phyloP scores from a whole-genome alignment of 352 stramenopile genomes.

The Pythium aquatile region DNA sequence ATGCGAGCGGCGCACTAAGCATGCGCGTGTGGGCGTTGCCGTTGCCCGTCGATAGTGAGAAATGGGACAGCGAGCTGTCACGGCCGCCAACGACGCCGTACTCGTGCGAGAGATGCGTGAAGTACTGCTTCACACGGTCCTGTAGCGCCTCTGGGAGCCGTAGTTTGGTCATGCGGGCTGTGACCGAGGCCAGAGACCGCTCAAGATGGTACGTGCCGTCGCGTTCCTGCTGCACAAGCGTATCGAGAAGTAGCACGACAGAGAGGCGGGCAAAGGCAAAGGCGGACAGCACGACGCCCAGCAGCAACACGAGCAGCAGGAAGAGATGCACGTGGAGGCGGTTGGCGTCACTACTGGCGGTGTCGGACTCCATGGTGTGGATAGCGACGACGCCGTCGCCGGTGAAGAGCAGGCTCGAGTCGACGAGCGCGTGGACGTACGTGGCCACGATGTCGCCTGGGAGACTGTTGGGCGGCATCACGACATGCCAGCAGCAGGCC shows the following conservation, averaged over 20 bases:
- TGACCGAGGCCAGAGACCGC: conserved; percentile 5
- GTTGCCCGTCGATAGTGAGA: neutral
- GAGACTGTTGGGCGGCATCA: neutral
- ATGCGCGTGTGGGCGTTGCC: neutral
- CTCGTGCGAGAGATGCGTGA: conserved; percentile 32
- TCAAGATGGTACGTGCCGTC: conserved; percentile 1
- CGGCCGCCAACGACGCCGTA: conserved; percentile 28
- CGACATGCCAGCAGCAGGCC: conserved; percentile 10
- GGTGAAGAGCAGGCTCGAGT: conserved; percentile 10
- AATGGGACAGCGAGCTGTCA: neutral
- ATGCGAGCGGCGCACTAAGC: conserved; percentile 27
- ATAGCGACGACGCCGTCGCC: conserved; percentile 1
- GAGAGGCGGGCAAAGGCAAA: conserved; percentile 2
- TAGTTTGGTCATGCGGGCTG: conserved; percentile 25
- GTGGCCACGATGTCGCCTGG: neutral
- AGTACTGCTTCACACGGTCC: conserved; percentile 33
- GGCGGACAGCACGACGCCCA: conserved; percentile 11
- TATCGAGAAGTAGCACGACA: conserved; percentile 2
- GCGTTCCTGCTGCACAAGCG: neutral
- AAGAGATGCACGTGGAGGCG: neutral
- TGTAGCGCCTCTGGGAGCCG: conserved; percentile 28
- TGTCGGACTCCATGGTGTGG: neutral
- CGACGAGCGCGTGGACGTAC: conserved; percentile 13
- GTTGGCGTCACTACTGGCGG: neutral
- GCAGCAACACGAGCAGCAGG: conserved; percentile 2